Conservation (phyloP, 495 filamentous ascomycete genomes). For the Polyplosphaeria fusca region DNA sequence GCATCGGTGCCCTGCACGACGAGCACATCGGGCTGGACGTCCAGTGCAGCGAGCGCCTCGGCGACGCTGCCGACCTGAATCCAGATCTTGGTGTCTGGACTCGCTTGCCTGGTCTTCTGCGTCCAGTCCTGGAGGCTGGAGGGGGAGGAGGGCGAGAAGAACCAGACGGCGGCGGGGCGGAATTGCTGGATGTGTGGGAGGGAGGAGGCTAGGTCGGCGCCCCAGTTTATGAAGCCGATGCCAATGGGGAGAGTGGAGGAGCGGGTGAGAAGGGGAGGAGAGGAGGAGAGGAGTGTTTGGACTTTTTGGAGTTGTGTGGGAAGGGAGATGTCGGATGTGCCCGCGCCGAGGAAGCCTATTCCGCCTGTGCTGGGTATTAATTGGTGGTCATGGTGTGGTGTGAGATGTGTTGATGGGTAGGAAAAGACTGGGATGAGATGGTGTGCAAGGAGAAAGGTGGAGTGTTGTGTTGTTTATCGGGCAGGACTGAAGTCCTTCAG, state of each 20-base stretch:
- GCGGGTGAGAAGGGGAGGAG: constrained; percentile 23
- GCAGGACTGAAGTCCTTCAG: too few species aligned
- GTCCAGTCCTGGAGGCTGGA: constrained; percentile 57
- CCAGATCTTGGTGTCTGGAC: constrained; percentile 56
- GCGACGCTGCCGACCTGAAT: constrained; percentile 62
- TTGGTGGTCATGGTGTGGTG: constrained; percentile 1
- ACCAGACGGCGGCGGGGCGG: constrained; percentile 65
- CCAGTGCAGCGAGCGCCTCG: constrained; percentile 51
- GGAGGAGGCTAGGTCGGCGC: constrained; percentile 47
- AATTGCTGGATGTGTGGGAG: constrained; percentile 45
- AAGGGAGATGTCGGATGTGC: constrained; percentile 40
- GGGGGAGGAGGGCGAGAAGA: constrained; percentile 59
- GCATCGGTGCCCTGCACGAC: constrained; percentile 73
- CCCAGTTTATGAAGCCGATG: constrained; percentile 62
- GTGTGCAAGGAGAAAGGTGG: neutral
- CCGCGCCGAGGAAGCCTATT: constrained; percentile 45
- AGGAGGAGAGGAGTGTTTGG: constrained; percentile 24
- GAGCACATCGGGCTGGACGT: constrained; percentile 57
- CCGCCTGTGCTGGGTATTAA: constrained; percentile 34
- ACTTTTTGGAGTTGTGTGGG: constrained; percentile 31
- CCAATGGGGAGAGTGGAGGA: constrained; percentile 53
- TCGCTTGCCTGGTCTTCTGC: constrained; percentile 46
- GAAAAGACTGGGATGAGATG: neutral
- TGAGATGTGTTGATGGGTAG: neutral
- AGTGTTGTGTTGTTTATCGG: too few species aligned